phyloP scores from a whole-genome alignment of 495 filamentous ascomycete genomes.

The Endocarpon pusillum region DNA sequence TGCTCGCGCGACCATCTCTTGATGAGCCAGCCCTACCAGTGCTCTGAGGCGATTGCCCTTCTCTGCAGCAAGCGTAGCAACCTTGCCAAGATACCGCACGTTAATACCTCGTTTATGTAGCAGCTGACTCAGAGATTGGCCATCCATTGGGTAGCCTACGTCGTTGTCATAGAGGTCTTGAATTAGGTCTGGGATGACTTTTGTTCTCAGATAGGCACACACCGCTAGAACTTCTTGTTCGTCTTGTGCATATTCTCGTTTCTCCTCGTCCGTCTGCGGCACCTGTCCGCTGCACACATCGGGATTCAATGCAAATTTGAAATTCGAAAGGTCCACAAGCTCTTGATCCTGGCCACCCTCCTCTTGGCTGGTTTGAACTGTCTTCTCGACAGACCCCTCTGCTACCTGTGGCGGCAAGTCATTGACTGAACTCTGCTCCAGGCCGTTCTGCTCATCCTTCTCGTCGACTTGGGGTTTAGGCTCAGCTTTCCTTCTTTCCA shows the following conservation, averaged over 20 bases:
- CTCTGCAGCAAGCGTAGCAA: slow-evolving; percentile 50
- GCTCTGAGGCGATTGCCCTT: slow-evolving; percentile 57
- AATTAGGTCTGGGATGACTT: slow-evolving; percentile 57
- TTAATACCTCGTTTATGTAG: slow-evolving; percentile 98
- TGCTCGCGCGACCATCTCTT: slow-evolving; percentile 84
- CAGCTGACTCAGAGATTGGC: slow-evolving; percentile 68
- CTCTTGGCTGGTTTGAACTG: slow-evolving; percentile 18
- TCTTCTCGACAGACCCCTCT: slow-evolving; percentile 14
- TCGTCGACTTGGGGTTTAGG: slow-evolving; percentile 19
- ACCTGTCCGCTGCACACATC: slow-evolving; percentile 87
- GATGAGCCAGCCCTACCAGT: slow-evolving; percentile 54
- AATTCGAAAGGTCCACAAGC: slow-evolving; percentile 65
- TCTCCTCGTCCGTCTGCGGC: slow-evolving; percentile 81
- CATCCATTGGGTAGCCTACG: slow-evolving; percentile 95
- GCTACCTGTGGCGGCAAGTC: slow-evolving; percentile 25
- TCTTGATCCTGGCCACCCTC: slow-evolving; percentile 28
- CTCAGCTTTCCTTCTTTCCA: slow-evolving; percentile 37
- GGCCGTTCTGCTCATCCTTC: no score
- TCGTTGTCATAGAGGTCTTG: slow-evolving; percentile 82
- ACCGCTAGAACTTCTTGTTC: slow-evolving; percentile 77
- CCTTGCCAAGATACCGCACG: slow-evolving; percentile 78
- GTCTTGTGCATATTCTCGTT: slow-evolving; percentile 66
- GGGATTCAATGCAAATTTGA: slow-evolving; percentile 80
- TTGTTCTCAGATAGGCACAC: slow-evolving; percentile 57
- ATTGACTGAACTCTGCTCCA: slow-evolving; percentile 12